Base-by-base conservation (phyloP, 495 filamentous ascomycete species). In the Choiromyces venosus region DNA sequence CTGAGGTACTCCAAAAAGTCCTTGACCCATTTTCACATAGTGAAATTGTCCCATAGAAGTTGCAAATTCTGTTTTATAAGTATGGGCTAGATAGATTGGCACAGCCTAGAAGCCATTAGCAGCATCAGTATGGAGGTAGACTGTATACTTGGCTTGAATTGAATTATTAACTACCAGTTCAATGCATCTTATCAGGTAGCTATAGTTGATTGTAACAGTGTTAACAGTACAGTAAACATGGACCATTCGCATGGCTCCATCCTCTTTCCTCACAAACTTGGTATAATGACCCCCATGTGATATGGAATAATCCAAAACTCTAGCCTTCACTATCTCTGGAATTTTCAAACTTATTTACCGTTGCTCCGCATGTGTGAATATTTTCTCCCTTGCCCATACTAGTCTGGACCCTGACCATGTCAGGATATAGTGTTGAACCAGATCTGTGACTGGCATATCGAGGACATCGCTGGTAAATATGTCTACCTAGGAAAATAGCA, bases 61-160 rank as follows among this genome's bases (percentile, higher is more conserved):
- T 40, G 68, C 72, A 37, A 75, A 75, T 1, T 69, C 73, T 6
- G 69, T 75, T 44, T 72, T 72, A 19, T 75, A 75, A 0, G 69
- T 44, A 68, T 75, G 64, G 10, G 52, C 25, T 0, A 18, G n/a
- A 0, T 37, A 61, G 21, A 74, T 33, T 0, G 6, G 65, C 21
- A 75, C 61, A 4, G 29, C 73, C 56, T 52, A 72, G 33, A 67
- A 72, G 0, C 69, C 65, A 5, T 67, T 37, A 0, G 33, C 42
- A 0, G 69, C 65, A 38, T 75, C 73, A 6, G 67, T 29, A 25
- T 61, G 29, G 65, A 40, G 67, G 25, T 37, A 74, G 16, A 39
- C 16, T 0, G 35, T 38, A 12, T n/a, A 70, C 2, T 18, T 37
- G 0, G 12, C 33, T 5, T 72, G 64, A 21, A 64, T 29, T 0